Evolutionary conservation across 306 rosid genomes (phyloP), one percentile per base, ranked within the genome.

Genomic region (Corylus heterophylla): DNA sequence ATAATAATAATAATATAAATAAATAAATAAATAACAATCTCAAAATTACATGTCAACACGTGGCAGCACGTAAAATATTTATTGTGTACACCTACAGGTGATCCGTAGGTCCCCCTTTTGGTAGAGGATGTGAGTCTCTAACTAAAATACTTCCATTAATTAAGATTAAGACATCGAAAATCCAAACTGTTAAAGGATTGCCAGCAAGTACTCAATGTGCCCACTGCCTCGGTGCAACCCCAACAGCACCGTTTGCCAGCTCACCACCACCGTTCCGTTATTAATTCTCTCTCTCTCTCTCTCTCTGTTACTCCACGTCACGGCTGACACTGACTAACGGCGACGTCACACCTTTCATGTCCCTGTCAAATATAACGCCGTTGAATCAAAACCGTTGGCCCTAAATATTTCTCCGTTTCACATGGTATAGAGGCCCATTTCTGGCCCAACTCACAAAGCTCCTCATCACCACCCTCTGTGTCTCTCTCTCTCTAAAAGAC

Each of bases 381-480:
- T 84, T 80, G 12, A 10, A 27, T 9, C 37, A 3, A 67, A 67
- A 59, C 76, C 73, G 63, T 77, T 73, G 45, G 62, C 1, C 77
- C 42, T 27, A 17, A 10, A 51, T 5, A 51, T 68, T 56, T 48
- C 81, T 79, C 74, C 68, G 75, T 50, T 68, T 54, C 69, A 7
- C 12, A 42, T 1, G 62, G 47, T 45, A 51, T 71, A 73, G 75
- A 83, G 89, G 97, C 92, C 93, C 94, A 87, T 68, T 78, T 64
- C n/a, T 77, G 89, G 93, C 95, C 95, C 95, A 87, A 80, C 70
- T 69, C 64, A 3, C 48, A 81, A 47, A 77, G 51, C 56, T 74
- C 86, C 74, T 64, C 83, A 76, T 80, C 74, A 62, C 59, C 51
- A 6, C 70, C 35, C 56, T 56, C 63, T 71, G 72, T 73, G 69